Base-by-base conservation (phyloP, 805 yeast genomes). In the Saturnispora bothae region DNA sequence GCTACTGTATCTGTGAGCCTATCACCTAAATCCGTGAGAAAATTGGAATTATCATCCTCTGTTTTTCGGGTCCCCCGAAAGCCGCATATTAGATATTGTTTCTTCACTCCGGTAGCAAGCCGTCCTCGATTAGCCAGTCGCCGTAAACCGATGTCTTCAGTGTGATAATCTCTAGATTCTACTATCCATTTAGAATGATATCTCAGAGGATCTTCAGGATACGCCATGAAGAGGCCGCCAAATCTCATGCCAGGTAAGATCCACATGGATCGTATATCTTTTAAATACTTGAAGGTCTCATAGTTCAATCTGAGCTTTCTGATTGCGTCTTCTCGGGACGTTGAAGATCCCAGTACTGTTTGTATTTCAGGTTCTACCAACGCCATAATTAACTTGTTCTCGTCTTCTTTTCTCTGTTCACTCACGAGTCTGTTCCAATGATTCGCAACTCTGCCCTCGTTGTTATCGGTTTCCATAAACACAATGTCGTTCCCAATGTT, bases 181-280 rank as follows among this genome's bases (percentile, higher is more conserved):
- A 83, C 81, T 4, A 83, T 78, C 45, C 77, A 65, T 56, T 89
- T 96, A 3, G 96, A 82, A 59, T 89, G 98, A 51, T 75, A 92
- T 33, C 92, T 59, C 38, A 89, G 62, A 6, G 97, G 95, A 54
- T 89, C 98, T 1, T 96, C 97, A 0, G 96, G 97, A 47, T 89
- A 89, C 2, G 88, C 86, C 41, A 92, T 72, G 50, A 75, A 86
- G 39, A 76, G 76, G 4, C 95, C 94, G 2, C 98, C 98, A 57
- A 88, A 89, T 41, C 95, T 69, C 23, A 86, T 62, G 0, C 98
- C 98, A 0, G 97, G 96, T 23, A 85, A 47, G 41, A 63, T 73
- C 54, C 66, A 80, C 2, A 72, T 76, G 12, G 53, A 52, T 31
- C 29, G 49, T 17, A 32, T 29, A 19, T 22, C 23, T 31, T 44